These are phyloP conservation scores for Hanseniaspora singularis DNA, from an alignment of 805 yeast species.

Conservation along the genomic window DNA sequence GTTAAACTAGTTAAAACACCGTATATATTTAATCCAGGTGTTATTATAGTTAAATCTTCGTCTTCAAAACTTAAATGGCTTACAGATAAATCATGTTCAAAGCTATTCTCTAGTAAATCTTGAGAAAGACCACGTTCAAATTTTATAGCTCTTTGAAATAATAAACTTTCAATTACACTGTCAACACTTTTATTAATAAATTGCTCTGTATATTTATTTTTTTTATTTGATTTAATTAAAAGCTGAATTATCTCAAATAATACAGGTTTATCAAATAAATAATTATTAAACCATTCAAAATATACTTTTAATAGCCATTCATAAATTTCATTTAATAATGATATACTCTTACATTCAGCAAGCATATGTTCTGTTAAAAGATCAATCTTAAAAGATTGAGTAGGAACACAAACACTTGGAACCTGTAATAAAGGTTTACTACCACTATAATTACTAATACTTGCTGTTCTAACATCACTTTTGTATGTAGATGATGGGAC, in stretches of 20 bases:
- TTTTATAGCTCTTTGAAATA: conserved; percentile 33
- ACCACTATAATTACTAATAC: conserved; percentile 27
- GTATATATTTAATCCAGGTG: conserved; percentile 27
- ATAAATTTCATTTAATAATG: conserved; percentile 39
- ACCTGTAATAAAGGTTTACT: conserved; percentile 26
- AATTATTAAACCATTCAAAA: conserved; percentile 43
- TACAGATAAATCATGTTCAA: background rate
- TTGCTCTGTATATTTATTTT: conserved; percentile 39
- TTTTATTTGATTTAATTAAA: conserved; percentile 39
- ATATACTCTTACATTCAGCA: conserved; percentile 36
- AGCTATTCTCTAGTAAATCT: conserved; percentile 22
- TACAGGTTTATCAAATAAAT: conserved; percentile 38
- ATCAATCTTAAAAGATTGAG: conserved; percentile 45
- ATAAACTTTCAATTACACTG: conserved; percentile 35
- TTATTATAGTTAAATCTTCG: conserved; percentile 28
- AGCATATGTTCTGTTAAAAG: conserved; percentile 39
- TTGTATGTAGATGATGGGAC: conserved; percentile 13
- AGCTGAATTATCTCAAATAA: conserved; percentile 42
- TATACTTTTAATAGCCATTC: conserved; percentile 42
- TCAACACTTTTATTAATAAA: conserved; percentile 41
- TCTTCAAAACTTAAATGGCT: conserved; percentile 17
- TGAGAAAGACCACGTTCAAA: conserved; percentile 25
- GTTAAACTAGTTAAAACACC: conserved; percentile 24
- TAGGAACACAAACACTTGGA: conserved; percentile 36
- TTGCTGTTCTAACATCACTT: conserved; percentile 23